phyloP scores from a whole-genome alignment of 78 protist genomes.

The Dictyostelium capitatum region DNA sequence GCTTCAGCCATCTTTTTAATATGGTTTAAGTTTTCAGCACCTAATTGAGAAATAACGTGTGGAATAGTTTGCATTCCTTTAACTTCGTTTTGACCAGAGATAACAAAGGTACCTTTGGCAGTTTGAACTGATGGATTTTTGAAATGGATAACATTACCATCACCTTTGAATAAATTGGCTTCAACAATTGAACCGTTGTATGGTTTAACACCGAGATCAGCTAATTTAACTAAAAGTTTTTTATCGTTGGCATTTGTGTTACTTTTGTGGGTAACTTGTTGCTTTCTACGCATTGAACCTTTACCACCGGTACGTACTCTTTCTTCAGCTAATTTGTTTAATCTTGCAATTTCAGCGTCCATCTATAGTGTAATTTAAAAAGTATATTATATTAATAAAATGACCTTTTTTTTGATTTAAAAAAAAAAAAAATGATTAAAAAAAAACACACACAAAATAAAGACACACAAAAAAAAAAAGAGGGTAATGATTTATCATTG shows the following conservation, averaged over 20 bases:
- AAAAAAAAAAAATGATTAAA: not conserved
- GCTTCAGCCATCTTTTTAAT: slow-evolving; percentile 64
- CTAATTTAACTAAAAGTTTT: slow-evolving; percentile 38
- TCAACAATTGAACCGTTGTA: slow-evolving; percentile 68
- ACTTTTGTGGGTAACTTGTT: slow-evolving; percentile 66
- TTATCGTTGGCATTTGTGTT: slow-evolving; percentile 59
- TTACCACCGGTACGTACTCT: slow-evolving; percentile 92
- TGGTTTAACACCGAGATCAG: slow-evolving; percentile 64
- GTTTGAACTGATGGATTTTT: slow-evolving; percentile 83
- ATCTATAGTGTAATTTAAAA: not conserved
- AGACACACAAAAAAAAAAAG: no score
- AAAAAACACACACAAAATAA: no score
- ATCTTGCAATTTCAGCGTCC: slow-evolving; percentile 64
- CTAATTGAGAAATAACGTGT: slow-evolving; percentile 78
- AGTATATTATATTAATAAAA: not conserved
- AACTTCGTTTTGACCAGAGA: slow-evolving; percentile 83
- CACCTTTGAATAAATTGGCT: slow-evolving; percentile 88
- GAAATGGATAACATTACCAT: slow-evolving; percentile 88
- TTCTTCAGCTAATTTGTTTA: slow-evolving; percentile 55
- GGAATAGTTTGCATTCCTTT: slow-evolving; percentile 82
- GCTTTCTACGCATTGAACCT: slow-evolving; percentile 93
- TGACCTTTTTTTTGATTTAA: not conserved
- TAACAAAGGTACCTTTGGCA: slow-evolving; percentile 78
- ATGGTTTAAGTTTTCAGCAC: slow-evolving; percentile 71
- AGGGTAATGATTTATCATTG: no score